Conservation (phyloP, 176 grass and related monocot genomes). For the Carex parvula region DNA sequence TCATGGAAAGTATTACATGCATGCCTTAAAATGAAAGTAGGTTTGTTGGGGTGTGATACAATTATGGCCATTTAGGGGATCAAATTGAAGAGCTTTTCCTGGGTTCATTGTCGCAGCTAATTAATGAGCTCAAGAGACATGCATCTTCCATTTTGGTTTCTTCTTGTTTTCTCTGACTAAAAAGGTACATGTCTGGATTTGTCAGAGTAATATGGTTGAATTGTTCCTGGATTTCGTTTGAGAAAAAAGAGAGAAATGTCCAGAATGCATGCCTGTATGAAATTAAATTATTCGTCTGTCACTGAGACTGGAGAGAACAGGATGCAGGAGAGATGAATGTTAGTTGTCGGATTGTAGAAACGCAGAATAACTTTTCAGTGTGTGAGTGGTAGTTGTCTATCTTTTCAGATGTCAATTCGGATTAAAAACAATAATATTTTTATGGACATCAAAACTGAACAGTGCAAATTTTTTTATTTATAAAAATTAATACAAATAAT, state of each 20-base stretch:
- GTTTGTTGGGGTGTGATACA: background rate
- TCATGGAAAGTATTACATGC: background rate
- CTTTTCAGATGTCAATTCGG: constrained; percentile 11
- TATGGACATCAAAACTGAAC: background rate
- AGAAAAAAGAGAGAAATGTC: background rate
- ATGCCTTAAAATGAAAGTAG: background rate
- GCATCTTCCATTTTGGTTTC: background rate
- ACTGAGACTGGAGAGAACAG: constrained; percentile 1
- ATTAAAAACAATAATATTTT: background rate
- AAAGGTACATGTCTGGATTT: background rate
- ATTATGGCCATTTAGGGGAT: background rate
- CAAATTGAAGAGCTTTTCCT: background rate
- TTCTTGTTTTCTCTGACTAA: constrained; percentile 3
- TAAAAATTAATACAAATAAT: too few relatives aligned
- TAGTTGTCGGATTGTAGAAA: background rate
- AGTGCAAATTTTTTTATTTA: too few relatives aligned
- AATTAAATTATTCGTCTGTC: constrained; percentile 19
- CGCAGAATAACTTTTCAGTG: background rate
- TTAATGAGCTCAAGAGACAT: background rate
- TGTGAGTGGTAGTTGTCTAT: background rate
- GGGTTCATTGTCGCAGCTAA: background rate
- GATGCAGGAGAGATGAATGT: background rate
- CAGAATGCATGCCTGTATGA: background rate
- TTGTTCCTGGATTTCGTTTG: constrained; percentile 11
- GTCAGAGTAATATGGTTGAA: constrained; percentile 8